Evolutionary conservation across 306 rosid genomes (phyloP), one percentile per base, ranked within the genome.

Genomic region (Ziziphus jujuba): DNA sequence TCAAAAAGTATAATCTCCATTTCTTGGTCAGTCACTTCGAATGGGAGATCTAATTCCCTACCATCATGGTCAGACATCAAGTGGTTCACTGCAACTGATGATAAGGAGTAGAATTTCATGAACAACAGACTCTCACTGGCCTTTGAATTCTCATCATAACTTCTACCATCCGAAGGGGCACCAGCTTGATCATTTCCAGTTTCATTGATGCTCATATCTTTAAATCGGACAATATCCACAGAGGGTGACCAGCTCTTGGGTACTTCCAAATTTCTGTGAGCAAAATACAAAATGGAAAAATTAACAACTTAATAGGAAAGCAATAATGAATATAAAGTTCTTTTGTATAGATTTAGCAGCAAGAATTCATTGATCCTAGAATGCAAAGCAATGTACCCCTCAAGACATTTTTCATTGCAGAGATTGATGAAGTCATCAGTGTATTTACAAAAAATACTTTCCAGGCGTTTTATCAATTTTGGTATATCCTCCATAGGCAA

Each of bases 101-200:
- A 86, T 33, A 91, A 62, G 63, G 84, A 52, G 61, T 88, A 91
- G 81, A 88, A 91, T 35, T 91, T 91, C 97, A 91, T 82, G 72
- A 91, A 73, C 63, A 91, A 49, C 64, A 91, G 63, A 66, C 97
- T 91, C 72, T 91, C 91, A 34, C 85, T 91, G 54, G 88, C 96
- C 78, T 79, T 85, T 5, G 95, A 84, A 64, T 88, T 88, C 85
- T 88, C 97, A 40, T 81, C 86, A 68, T 82, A 91, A 54, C 73
- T 73, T 82, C 87, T 77, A 54, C 87, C 78, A 79, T 84, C 87
- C 21, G 66, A 63, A 53, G 73, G 45, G 54, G 28, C 61, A 43
- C 57, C 53, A 71, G 58, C 72, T 10, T 57, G 67, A 61, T 77
- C 83, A 5, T 61, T 62, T 48, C 50, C 75, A 65, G 51, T 33